Evolutionary conservation across 164 flowering plant species (phyloP), one percentile per base, ranked within the genome.

Genomic region (Macadamia tetraphylla): DNA sequence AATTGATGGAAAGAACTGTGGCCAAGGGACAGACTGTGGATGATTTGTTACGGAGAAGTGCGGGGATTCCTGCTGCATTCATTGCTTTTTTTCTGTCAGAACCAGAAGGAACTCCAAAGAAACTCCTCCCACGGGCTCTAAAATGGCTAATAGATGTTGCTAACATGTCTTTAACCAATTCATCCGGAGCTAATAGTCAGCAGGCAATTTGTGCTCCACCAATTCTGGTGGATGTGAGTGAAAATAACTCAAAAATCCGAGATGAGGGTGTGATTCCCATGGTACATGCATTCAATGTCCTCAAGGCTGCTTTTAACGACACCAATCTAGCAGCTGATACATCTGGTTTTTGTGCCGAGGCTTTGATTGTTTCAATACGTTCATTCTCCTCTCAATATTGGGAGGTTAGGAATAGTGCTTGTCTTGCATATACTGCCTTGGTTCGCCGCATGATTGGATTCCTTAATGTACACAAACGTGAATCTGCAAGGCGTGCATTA

Each of bases 51-150:
- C 81, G 97, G 66, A 88, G 99, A 80, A 92, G 99, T 85, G 99
- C 99, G 29, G 99, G 99, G 56, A 92, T 95, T 75, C 98, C 99
- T 60, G 98, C 99, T 62, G 97, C 97, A 68, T 95, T 90, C 65
- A 83, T 78, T 69, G 99, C 97, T 72, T 77, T 95, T 65, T 95
- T 95, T 79, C 93, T 95, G 48, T 85, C 99, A 58, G 99, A 95
- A 68, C 99, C 98, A 56, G 96, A 90, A 75, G 99, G 99, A 61
- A 74, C 94, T 31, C 99, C 98, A 72, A 95, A 95, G 81, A 90
- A 85, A 73, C 96, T 92, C 67, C 90, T 95, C 6, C 98, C 97
- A 55, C 80, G 80, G 71, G 98, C 98, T 49, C 67, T 95, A 43
- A 77, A 88, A 29, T 92, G 99, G 98, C 78, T 92, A 55, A 82